A percentile compares a stretch with the other conserved stretches of the same genome.
Evolutionary conservation across 1,284 basidiomycete species (phyloP).

Genomic region (Puccinia coronata): DNA sequence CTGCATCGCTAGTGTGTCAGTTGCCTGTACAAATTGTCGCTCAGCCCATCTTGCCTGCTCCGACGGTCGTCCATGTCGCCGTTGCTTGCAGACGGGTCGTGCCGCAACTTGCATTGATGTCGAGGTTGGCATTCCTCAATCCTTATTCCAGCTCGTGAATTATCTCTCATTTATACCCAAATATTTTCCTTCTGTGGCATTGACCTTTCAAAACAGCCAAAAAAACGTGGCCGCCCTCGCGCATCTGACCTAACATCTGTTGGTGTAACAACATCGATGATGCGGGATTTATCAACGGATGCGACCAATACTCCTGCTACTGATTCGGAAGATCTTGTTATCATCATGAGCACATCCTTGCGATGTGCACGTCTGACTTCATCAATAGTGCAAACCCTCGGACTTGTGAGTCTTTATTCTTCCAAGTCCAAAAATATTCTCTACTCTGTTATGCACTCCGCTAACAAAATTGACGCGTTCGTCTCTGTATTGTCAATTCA

Average conservation of each 20-base stretch:
- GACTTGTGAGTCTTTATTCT: constrained; percentile 13
- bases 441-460: background rate
- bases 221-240: constrained; percentile 42
- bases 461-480: background rate
- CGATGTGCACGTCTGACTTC: constrained; percentile 39
- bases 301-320: background rate
- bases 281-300: constrained; percentile 33
- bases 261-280: constrained; percentile 36
- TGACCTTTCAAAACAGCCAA: constrained; percentile 1
- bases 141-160: background rate
- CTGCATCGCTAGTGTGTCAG: constrained; percentile 24
- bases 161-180: background rate
- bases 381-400: constrained; percentile 12
- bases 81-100: constrained; percentile 41
- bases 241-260: constrained; percentile 1
- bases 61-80: constrained; percentile 32
- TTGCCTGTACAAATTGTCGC: constrained; percentile 45
- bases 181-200: background rate
- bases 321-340: constrained; percentile 22
- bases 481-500: background rate
- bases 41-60: constrained; percentile 47
- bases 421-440: background rate
- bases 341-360: constrained; percentile 47
- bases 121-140: constrained; percentile 15
- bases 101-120: constrained; percentile 46